A percentile compares a stretch with the other conserved stretches of the same genome.
Evolutionary conservation across 305 asterid genomes (phyloP).

Genomic region (Fraxinus platypoda): DNA sequence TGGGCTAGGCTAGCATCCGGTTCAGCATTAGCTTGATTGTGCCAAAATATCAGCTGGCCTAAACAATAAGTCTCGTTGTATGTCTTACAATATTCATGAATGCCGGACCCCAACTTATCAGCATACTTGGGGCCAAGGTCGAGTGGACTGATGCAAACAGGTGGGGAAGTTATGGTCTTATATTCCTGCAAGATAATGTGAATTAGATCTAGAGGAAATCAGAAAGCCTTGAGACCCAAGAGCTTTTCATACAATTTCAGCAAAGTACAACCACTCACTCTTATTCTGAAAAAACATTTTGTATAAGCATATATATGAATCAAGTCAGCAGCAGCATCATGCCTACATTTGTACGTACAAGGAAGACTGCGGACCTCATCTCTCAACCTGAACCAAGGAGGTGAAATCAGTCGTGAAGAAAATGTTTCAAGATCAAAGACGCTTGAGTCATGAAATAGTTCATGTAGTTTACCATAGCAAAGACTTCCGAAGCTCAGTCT

Average conservation of each 20-base stretch:
- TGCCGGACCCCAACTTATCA: conserved; percentile 76
- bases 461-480: conserved; percentile 69
- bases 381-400: conserved; percentile 70
- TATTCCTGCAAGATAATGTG: conserved; percentile 62
- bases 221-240: conserved; percentile 10
- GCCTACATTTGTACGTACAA: conserved; percentile 82
- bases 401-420: conserved; percentile 6
- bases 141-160: conserved; percentile 85
- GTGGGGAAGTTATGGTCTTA: conserved; percentile 77
- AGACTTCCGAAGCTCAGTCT: conserved; percentile 67
- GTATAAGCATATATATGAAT: conserved; percentile 91
- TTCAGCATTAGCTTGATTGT: conserved; percentile 71
- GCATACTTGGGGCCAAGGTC: conserved; percentile 93
- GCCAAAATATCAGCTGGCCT: conserved; percentile 93
- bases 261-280: conserved; percentile 48
- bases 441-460: not conserved
- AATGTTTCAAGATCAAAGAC: not conserved
- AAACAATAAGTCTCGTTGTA: conserved; percentile 86
- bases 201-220: conserved; percentile 14
- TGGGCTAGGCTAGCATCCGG: conserved; percentile 72
- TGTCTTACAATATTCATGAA: conserved; percentile 86
- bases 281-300: conserved; percentile 65
- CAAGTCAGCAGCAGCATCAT: conserved; percentile 99
- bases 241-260: conserved; percentile 9
- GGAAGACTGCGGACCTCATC: conserved; percentile 95